These are phyloP conservation scores for Trichoderma sp. DNA, from an alignment of 2,329 filamentous ascomycete species.

Conservation along the genomic window DNA sequence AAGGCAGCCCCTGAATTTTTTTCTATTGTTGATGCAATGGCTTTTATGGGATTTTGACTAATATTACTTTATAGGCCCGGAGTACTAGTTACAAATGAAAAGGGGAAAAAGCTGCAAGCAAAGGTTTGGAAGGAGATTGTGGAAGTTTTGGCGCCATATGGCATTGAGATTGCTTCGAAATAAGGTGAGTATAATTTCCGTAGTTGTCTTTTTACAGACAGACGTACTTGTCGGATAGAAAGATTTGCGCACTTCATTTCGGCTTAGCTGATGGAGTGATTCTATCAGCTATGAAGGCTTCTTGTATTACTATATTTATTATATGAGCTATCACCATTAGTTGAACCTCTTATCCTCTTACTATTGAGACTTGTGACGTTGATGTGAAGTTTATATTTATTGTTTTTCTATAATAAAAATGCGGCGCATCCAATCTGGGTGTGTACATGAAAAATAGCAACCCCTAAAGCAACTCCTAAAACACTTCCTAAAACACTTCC, in stretches of 20 bases:
- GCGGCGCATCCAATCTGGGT: background rate
- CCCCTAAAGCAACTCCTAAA: no score
- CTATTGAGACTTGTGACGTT: background rate
- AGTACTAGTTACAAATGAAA: background rate
- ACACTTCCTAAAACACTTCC: no score
- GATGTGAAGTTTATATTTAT: background rate
- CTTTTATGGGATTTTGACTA: background rate
- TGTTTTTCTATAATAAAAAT: background rate
- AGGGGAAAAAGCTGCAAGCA: background rate
- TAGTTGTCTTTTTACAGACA: background rate
- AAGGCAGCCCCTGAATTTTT: background rate
- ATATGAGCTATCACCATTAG: background rate
- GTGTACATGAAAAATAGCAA: background rate
- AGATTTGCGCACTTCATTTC: background rate
- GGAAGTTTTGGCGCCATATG: background rate
- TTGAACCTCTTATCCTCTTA: background rate
- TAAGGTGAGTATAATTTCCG: background rate
- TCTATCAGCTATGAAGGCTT: background rate
- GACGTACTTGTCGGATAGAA: background rate
- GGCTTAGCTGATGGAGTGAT: background rate
- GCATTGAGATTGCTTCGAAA: background rate
- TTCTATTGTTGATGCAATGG: background rate
- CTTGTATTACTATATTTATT: background rate
- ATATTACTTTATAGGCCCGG: background rate
- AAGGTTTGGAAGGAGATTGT: background rate